Evolutionary conservation across 768 basidiomycete species (phyloP).

Genomic region (Russula griseocarnosa): DNA sequence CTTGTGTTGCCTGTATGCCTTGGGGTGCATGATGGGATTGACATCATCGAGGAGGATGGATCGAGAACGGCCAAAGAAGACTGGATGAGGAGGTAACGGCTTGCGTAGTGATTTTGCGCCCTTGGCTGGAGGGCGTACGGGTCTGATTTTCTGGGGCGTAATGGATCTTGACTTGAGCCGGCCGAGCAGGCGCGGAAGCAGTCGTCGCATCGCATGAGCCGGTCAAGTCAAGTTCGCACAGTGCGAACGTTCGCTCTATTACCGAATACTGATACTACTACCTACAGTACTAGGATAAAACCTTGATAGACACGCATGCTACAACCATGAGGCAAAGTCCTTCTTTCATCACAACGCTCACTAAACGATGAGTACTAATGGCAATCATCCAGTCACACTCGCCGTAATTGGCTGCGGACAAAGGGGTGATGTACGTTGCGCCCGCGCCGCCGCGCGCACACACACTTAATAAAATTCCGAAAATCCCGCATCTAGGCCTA

Average conservation of each 20-base stretch:
- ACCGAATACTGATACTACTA: neutral
- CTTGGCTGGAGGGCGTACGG: slow-evolving; percentile 15
- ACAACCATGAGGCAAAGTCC: neutral
- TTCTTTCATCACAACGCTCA: neutral
- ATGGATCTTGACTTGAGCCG: slow-evolving; percentile 36
- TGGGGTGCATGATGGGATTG: slow-evolving; percentile 54
- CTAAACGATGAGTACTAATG: slow-evolving; percentile 30
- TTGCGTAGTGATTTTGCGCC: slow-evolving; percentile 16
- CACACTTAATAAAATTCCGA: neutral
- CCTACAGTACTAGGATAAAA: neutral
- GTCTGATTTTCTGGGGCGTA: slow-evolving; percentile 14
- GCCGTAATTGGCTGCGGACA: slow-evolving; percentile 82
- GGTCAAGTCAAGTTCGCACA: neutral
- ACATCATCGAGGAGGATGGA: slow-evolving; percentile 59
- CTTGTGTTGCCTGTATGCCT: slow-evolving; percentile 54
- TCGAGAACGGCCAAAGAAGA: slow-evolving; percentile 44
- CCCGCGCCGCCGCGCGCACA: too few relatives aligned
- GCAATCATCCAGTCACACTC: slow-evolving; percentile 55
- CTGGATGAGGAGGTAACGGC: slow-evolving; percentile 26
- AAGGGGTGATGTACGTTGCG: slow-evolving; percentile 60
- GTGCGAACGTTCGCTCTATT: neutral
- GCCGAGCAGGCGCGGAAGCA: slow-evolving; percentile 61
- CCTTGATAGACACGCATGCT: neutral
- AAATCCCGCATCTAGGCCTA: slow-evolving; percentile 46
- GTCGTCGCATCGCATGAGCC: slow-evolving; percentile 69